These are phyloP conservation scores for Paracoccidioides lutzii DNA, from an alignment of 2,329 filamentous ascomycete species.

Conservation along the genomic window DNA sequence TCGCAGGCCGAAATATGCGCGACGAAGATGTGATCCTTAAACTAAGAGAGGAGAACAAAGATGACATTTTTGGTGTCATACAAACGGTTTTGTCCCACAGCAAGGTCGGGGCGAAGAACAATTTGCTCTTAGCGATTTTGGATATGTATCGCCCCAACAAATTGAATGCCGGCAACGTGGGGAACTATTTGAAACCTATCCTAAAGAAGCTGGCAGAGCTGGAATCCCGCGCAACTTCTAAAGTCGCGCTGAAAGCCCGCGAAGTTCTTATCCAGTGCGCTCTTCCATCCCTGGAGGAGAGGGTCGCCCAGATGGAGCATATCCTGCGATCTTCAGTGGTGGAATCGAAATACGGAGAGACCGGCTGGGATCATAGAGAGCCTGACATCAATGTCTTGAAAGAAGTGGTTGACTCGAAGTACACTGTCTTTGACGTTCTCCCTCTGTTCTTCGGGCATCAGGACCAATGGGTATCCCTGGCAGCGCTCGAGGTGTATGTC, in stretches of 20 bases:
- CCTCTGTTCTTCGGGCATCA: conserved; percentile 90
- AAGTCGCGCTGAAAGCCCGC: conserved; percentile 92
- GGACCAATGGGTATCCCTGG: conserved; percentile 86
- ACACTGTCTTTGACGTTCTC: conserved; percentile 93
- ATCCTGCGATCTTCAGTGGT: conserved; percentile 91
- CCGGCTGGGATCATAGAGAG: conserved; percentile 89
- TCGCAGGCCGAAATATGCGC: conserved; percentile 69
- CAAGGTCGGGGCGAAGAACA: conserved; percentile 85
- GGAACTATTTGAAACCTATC: conserved; percentile 70
- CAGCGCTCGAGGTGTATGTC: conserved; percentile 89
- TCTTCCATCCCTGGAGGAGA: conserved; percentile 88
- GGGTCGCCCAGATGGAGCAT: conserved; percentile 93
- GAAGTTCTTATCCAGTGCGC: conserved; percentile 97
- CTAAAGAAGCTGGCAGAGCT: conserved; percentile 83
- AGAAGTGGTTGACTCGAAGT: conserved; percentile 97
- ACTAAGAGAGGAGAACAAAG: conserved; percentile 92
- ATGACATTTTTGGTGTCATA: conserved; percentile 72
- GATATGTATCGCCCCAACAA: conserved; percentile 93
- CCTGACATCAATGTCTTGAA: conserved; percentile 84
- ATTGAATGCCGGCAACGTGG: conserved; percentile 75
- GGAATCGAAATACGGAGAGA: conserved; percentile 94
- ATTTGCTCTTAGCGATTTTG: conserved; percentile 77
- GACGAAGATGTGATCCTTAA: conserved; percentile 90
- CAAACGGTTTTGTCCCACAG: conserved; percentile 88
- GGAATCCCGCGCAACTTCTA: conserved; percentile 72